Base-by-base conservation (phyloP, 2,329 filamentous ascomycete species). In the Ophiostoma ulmi region DNA sequence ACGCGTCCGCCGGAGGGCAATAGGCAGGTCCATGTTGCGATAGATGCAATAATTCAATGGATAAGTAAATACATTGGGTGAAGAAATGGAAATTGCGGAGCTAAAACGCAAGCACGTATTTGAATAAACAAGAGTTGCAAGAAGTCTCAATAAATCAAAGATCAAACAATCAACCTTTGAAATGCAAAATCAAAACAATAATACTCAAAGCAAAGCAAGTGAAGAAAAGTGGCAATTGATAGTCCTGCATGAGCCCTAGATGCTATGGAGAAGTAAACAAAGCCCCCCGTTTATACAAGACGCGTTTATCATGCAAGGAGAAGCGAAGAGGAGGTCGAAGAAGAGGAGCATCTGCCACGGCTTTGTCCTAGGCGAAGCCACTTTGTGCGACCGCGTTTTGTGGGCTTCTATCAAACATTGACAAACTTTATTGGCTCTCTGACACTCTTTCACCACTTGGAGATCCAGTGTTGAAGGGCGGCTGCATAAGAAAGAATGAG, bases 1-100 rank as follows among this genome's bases (percentile, higher is more conserved):
- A 74, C 85, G 82, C 38, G 82, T 80, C 58, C 85, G 85, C 72
- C 86, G 81, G 14, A 88, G 77, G n/a, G 86, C 85, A 71, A 88
- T 83, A 2, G 86, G 85, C 36, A 84, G 78, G 63, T 81, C 76
- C 65, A 67, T 67, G 63, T 20, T 31, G 31, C 17, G 35, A 22
- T 39, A 36, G 5, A 48, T 39, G 38, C 38, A 39, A 39, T 39
- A 3, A 39, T 39, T 13, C 13, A 39, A 4, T 31, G 31, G 4
- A 31, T 31, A 31, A 31, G 31, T 4, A 4, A 31, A 31, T 31
- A 31, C 31, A 55, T 22, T 10, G 26, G 55, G n/a, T 35, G 5
- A n/a, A 36, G 61, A 38, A 7, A 38, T 20, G 61, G 8, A 31
- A 38, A n/a, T 13, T 6, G 35, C 31, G 2, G 14, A 35, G 20